Evolutionary conservation across 2,329 filamentous ascomycete species (phyloP).

Genomic region (Lecanosticta acicola): DNA sequence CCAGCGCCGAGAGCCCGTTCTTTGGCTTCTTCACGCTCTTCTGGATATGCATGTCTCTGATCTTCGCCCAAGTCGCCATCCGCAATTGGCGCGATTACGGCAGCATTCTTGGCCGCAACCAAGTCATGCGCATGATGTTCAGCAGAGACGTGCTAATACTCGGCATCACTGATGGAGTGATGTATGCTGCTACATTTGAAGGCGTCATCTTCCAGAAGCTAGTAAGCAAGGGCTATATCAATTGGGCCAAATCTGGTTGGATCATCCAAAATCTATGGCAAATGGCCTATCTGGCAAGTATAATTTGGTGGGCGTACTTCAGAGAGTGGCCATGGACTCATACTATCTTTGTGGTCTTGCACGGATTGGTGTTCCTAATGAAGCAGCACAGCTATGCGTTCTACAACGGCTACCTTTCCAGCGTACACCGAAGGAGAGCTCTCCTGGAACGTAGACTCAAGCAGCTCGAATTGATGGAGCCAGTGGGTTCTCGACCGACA

Average conservation of each 20-base stretch:
- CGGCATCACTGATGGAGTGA: slow-evolving; percentile 59
- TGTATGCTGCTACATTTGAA: slow-evolving; percentile 62
- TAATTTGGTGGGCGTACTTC: slow-evolving; percentile 61
- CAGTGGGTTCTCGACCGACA: slow-evolving; percentile 35
- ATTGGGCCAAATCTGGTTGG: slow-evolving; percentile 66
- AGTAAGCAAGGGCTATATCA: slow-evolving; percentile 54
- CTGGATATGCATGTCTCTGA: slow-evolving; percentile 64
- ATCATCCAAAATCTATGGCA: slow-evolving; percentile 73
- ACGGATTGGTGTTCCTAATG: slow-evolving; percentile 72
- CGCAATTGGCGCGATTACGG: slow-evolving; percentile 66
- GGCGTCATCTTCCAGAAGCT: slow-evolving; percentile 60
- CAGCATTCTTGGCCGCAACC: slow-evolving; percentile 62
- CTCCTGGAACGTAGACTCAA: slow-evolving; percentile 48
- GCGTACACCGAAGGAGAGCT: slow-evolving; percentile 52
- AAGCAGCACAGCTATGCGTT: slow-evolving; percentile 77
- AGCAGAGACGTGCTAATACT: slow-evolving; percentile 48
- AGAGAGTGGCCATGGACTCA: slow-evolving; percentile 80
- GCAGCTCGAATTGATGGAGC: slow-evolving; percentile 52
- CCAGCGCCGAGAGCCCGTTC: slow-evolving; percentile 62
- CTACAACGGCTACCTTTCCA: slow-evolving; percentile 62
- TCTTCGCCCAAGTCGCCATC: slow-evolving; percentile 61
- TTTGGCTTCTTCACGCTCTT: slow-evolving; percentile 76
- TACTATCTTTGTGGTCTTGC: slow-evolving; percentile 70
- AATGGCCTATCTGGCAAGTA: slow-evolving; percentile 54
- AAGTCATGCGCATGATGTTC: slow-evolving; percentile 67